Conservation (phyloP, 345 rosid genomes). For the Rubroshorea leprosula region DNA sequence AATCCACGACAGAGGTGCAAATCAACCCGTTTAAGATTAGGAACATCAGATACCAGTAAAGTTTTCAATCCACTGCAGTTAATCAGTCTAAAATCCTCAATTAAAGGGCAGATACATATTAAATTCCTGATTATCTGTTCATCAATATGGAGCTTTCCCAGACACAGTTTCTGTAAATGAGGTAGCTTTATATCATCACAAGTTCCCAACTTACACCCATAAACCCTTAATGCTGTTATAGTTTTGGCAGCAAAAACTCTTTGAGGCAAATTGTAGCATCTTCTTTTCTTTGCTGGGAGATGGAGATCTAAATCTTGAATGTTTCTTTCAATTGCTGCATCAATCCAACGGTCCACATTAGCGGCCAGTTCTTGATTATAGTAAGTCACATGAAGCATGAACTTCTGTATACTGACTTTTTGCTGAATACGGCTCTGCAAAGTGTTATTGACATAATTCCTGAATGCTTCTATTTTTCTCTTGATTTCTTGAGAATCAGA, state of each 20-base stretch:
- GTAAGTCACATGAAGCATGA: constrained; percentile 23
- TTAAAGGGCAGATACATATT: constrained; percentile 23
- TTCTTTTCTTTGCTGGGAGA: constrained; percentile 9
- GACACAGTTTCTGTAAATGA: constrained; percentile 21
- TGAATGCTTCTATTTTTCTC: constrained; percentile 8
- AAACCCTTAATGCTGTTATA: constrained; percentile 20
- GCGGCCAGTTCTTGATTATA: not conserved
- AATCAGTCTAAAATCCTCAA: constrained; percentile 31
- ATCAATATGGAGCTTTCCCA: constrained; percentile 18
- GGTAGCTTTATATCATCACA: constrained; percentile 14
- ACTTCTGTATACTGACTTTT: constrained; percentile 17
- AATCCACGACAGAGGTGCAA: constrained; percentile 24
- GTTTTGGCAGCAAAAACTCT: constrained; percentile 16
- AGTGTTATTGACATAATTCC: constrained; percentile 17
- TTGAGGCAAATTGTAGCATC: constrained; percentile 17
- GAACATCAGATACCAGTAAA: constrained; percentile 12
- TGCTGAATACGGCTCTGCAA: constrained; percentile 15
- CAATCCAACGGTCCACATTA: constrained; percentile 23
- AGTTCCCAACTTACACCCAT: constrained; percentile 25
- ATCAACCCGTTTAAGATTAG: constrained; percentile 25
- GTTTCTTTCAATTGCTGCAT: constrained; percentile 12
- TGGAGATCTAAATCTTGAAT: constrained; percentile 26
- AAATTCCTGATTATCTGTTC: constrained; percentile 13
- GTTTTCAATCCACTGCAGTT: constrained; percentile 17
- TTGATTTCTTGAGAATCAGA: not conserved